These are phyloP conservation scores for Diaporthe capsici DNA, from an alignment of 2,329 filamentous ascomycete species.

Conservation along the genomic window DNA sequence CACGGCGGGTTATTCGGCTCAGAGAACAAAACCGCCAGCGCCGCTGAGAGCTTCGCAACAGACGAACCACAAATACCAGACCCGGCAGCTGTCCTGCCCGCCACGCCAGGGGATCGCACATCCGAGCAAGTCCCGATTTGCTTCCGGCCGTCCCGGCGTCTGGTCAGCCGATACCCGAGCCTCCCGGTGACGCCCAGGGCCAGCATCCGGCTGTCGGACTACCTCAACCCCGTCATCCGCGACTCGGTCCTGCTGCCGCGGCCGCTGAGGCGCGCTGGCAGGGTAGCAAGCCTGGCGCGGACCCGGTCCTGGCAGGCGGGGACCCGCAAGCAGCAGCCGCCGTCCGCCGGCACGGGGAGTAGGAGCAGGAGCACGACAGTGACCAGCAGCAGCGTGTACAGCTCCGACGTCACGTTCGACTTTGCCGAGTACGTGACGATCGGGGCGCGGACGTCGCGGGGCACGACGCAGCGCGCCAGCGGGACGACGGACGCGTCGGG, in stretches of 20 bases:
- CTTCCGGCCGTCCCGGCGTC: constrained; percentile 1
- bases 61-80: background rate
- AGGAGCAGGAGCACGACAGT: background rate
- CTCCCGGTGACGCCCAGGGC: background rate
- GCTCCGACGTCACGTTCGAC: background rate
- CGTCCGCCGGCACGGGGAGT: background rate
- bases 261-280: background rate
- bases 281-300: background rate
- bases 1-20: background rate
- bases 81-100: background rate
- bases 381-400: constrained; percentile 4
- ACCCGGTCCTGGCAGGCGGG: background rate
- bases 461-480: constrained; percentile 41
- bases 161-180: background rate
- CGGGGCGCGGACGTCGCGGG: background rate
- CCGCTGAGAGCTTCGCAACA: background rate
- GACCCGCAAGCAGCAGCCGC: background rate
- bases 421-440: background rate
- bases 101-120: background rate
- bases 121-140: background rate
- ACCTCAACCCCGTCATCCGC: constrained; percentile 16
- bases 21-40: background rate
- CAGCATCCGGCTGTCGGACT: constrained; percentile 7
- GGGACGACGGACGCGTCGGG: constrained; percentile 39
- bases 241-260: background rate